A percentile compares a stretch with the other conserved stretches of the same genome.
Evolutionary conservation across 306 rosid genomes (phyloP).

Genomic region (Cicer judaicum): DNA sequence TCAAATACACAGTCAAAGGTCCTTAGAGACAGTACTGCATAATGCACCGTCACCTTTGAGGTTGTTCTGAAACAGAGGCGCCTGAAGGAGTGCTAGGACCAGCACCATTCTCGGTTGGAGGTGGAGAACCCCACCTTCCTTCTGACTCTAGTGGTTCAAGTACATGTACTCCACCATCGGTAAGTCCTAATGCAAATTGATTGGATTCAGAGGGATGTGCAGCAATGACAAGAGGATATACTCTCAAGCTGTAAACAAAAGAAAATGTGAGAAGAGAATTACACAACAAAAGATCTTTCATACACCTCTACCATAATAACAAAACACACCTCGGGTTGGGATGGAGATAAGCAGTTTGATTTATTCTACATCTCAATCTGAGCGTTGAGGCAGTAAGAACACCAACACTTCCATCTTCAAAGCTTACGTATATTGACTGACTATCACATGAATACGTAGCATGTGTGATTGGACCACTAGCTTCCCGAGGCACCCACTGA

Average conservation of each 20-base stretch:
- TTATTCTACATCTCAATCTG: slow-evolving; percentile 86
- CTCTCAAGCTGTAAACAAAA: slow-evolving; percentile 67
- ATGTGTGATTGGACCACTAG: slow-evolving; percentile 91
- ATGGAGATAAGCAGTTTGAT: slow-evolving; percentile 79
- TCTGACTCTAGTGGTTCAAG: slow-evolving; percentile 92
- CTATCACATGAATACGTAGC: slow-evolving; percentile 96
- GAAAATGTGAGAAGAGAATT: slow-evolving; percentile 15
- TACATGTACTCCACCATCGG: slow-evolving; percentile 90
- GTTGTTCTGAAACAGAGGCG: slow-evolving; percentile 71
- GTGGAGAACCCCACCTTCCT: slow-evolving; percentile 96
- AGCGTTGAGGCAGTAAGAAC: slow-evolving; percentile 85
- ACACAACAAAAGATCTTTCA: slow-evolving; percentile 24
- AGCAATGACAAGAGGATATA: slow-evolving; percentile 84
- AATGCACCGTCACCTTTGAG: slow-evolving; percentile 69
- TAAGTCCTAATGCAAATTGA: slow-evolving; percentile 93
- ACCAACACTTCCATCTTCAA: slow-evolving; percentile 90
- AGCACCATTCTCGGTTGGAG: slow-evolving; percentile 90
- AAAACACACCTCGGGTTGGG: slow-evolving; percentile 76
- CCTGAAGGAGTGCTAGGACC: slow-evolving; percentile 81
- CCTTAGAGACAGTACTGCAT: slow-evolving; percentile 42
- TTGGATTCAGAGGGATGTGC: slow-evolving; percentile 96
- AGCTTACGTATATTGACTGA: slow-evolving; percentile 85
- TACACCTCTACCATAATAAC: slow-evolving; percentile 15
- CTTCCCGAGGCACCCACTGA: slow-evolving; percentile 80
- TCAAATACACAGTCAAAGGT: slow-evolving; percentile 51